Evolutionary conservation across 2,329 filamentous ascomycete species (phyloP), one percentile per base, ranked within the genome.

Genomic region (Sporothrix phasma): DNA sequence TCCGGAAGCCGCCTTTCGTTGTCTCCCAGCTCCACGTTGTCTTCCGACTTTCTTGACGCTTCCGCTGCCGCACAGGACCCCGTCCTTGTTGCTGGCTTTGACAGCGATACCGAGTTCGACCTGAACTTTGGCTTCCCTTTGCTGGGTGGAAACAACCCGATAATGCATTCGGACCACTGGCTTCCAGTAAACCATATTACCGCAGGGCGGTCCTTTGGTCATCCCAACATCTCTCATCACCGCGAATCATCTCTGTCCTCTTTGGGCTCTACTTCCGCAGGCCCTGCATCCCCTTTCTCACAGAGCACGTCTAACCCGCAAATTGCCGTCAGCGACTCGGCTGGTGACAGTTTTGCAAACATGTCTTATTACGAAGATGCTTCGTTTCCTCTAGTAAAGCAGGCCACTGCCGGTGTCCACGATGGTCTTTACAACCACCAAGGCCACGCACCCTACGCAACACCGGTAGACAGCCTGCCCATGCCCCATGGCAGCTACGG

Each of bases 241-340:
- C 80, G 84, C 68, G 83, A 86, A 67, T 83, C 84, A 2, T 86
- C 84, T 6, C 74, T 84, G 43, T 86, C 84, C 0, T 86, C 84
- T 0, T 69, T 86, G 46, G 83, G 81, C 11, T 86, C 84, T 0
- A 78, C 81, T 41, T 86, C 84, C 0, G 78, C 81, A 29, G 82
- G 81, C n/a, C 84, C 84, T 19, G 77, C 80, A 0, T 87, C 84
- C 19, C 84, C 84, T 3, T 86, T 78, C 71, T 80, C 78, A 45
- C 75, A 79, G 64, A 83, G 77, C 69, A 80, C 77, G 1, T 78
- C 82, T 43, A 83, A 85, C 66, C 84, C 84, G 2, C 82, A 84
- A 8, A 83, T 87, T 59, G 81, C 81, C 26, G 73, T 83, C 15
- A 78, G 76, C 53, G 82, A 84, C 67, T 74, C 80, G 17, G 66